A percentile compares a stretch with the other conserved stretches of the same genome.
Evolutionary conservation across 805 yeast species (phyloP).

Genomic region (Kazachstania taianensis): DNA sequence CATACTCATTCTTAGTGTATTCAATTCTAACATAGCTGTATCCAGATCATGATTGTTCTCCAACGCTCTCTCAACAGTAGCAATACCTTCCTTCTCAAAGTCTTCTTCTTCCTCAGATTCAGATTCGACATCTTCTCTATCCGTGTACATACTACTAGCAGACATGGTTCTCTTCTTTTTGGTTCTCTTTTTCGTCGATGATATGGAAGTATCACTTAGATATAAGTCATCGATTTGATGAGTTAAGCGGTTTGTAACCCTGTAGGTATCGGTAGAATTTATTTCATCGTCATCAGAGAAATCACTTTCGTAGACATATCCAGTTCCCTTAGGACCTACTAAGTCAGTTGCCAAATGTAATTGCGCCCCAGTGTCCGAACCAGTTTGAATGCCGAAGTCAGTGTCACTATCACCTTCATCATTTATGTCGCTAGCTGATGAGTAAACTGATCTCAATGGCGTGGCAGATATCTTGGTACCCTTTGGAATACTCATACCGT

Average conservation of each 20-base stretch:
- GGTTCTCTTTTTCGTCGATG: slow-evolving; percentile 36
- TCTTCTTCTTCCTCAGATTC: slow-evolving; percentile 42
- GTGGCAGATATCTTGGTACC: slow-evolving; percentile 44
- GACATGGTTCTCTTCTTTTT: slow-evolving; percentile 39
- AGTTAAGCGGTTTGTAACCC: slow-evolving; percentile 30
- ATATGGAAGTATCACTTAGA: slow-evolving; percentile 49
- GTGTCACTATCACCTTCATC: slow-evolving; percentile 23
- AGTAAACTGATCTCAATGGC: slow-evolving; percentile 31
- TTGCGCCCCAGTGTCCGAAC: slow-evolving; percentile 1
- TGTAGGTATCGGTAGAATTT: slow-evolving; percentile 16
- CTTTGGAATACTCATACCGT: slow-evolving; percentile 37
- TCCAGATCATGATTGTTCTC: slow-evolving; percentile 88
- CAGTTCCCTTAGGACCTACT: slow-evolving; percentile 32
- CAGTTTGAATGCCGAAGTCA: slow-evolving; percentile 6
- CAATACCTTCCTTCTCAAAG: slow-evolving; percentile 82
- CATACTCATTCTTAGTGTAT: slow-evolving; percentile 95
- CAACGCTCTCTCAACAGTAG: slow-evolving; percentile 85
- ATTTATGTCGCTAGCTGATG: slow-evolving; percentile 22
- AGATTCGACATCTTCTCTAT: slow-evolving; percentile 31
- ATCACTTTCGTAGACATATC: slow-evolving; percentile 31
- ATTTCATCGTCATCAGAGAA: slow-evolving; percentile 27
- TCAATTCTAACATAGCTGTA: slow-evolving; percentile 84
- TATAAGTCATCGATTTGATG: slow-evolving; percentile 40
- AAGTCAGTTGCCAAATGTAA: slow-evolving; percentile 15
- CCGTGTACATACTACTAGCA: slow-evolving; percentile 36